Base-by-base conservation (phyloP, 2,329 filamentous ascomycete genomes). In the Fusarium sp. region DNA sequence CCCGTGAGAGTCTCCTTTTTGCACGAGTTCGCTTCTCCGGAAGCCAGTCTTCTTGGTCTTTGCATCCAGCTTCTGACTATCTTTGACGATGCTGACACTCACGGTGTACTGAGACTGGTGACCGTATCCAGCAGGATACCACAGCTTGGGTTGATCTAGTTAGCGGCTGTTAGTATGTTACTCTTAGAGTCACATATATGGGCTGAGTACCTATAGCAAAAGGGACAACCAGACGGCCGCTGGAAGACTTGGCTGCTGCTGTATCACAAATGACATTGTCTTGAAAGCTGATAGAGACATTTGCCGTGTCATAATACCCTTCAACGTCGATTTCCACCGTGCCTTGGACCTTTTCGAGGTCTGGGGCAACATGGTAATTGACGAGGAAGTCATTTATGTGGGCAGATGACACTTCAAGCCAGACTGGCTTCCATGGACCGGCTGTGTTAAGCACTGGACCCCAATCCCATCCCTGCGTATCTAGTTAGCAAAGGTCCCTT, bases 401-500 rank as follows among this genome's bases (percentile, higher is more conserved):
- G 10, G 56, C 17, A 18, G 56, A 63, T 26, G 38, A 51, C 4
- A 47, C 26, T 6, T 62, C 58, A 31, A 62, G 58, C 17, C 38
- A 52, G 31, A 62, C 49, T 39, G 58, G 58, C 9, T 33, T 62
- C 58, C 58, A 62, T 14, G 58, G 58, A 9, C 58, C 58, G n/a
- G 58, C 48, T 4, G 58, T 62, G 17, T 35, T 62, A 9, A 62
- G 58, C 4, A 56, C 31, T 20, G 58, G 48, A 11, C 58, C 58
- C 58, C 58, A 62, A 12, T 62, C 58, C 58, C 58, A 59, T 24
- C 56, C 56, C 56, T 59, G 24, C 2, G 31, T 59, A 1, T n/a
- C 39, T 20, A 1, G 10, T 63, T 17, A 63, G 33, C 22, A 33
- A 28, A 4, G 10, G 3, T 18, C 1, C 39, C 7, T 10, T 24